These are phyloP conservation scores for Leccinum subrobustum DNA, from an alignment of 1,284 basidiomycete genomes.

Conservation along the genomic window DNA sequence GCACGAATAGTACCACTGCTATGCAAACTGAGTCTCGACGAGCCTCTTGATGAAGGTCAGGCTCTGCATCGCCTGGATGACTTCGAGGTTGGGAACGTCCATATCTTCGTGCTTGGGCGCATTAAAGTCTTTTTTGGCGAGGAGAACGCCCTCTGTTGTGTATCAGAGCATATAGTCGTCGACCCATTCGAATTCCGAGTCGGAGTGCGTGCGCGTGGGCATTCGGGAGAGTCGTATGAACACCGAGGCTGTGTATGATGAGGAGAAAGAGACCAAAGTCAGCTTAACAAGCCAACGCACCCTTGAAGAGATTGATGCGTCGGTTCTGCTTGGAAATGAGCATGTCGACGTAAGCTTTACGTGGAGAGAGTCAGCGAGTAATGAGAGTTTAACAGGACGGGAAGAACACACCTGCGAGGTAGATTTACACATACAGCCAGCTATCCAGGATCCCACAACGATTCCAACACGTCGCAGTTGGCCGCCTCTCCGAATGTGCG, in stretches of 20 bases:
- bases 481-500: too few species aligned
- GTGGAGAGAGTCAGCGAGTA: not conserved
- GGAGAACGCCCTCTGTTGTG: not conserved
- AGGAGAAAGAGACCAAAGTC: not conserved
- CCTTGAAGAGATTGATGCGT: constrained; percentile 94
- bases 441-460: too few species aligned
- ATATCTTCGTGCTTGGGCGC: constrained; percentile 97
- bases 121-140: constrained; percentile 89
- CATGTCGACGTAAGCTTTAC: constrained; percentile 60
- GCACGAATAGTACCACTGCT: constrained; percentile 82
- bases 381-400: not conserved
- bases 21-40: constrained; percentile 98
- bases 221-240: not conserved
- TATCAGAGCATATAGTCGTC: not conserved
- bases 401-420: not conserved
- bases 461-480: too few species aligned
- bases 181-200: not conserved
- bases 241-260: not conserved
- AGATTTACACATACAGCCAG: not conserved
- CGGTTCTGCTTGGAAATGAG: constrained; percentile 84
- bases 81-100: constrained; percentile 95
- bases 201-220: not conserved
- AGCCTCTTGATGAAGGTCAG: constrained; percentile 92
- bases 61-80: constrained; percentile 99
- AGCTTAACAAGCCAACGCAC: constrained; percentile 50